Base-by-base conservation (phyloP, 352 stramenopile species). In the Globisporangium heterothallicum region DNA sequence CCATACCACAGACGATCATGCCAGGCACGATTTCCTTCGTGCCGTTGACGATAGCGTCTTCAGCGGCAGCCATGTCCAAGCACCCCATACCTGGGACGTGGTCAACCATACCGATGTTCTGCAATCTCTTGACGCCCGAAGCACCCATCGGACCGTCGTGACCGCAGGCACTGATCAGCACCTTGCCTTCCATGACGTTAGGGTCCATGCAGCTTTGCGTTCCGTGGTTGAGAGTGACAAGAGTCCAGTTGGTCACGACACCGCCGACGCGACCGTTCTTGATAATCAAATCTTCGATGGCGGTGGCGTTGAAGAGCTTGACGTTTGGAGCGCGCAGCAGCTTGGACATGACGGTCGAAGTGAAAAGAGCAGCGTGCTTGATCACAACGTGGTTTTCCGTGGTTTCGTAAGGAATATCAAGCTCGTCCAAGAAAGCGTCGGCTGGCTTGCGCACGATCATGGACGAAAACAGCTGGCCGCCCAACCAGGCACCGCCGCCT, bases 141-240 rank as follows among this genome's bases (percentile, higher is more conserved):
- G 74, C 74, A 14, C 74, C 74, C 70, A 85, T 82, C 6, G 74
- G 74, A 21, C 74, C 74, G 49, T 85, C 74, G 63, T 85, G 74
- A 53, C 74, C 74, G 9, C 70, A 82, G 1, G 70, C 70, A 26
- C 68, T 80, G 54, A 85, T 80, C 18, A 85, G 58, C 53, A 85
- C 74, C 56, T 85, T 85, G 59, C 70, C 69, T 46, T 85, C 74
- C 70, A 85, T 82, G 13, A 85, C 74, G 58, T 85, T 85, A 8
- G 74, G 74, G 61, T 85, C 74, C 74, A 85, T 85, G 69, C 74
- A 85, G 56, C 69, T 80, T 66, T 85, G 74, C 32, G 74, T 85
- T 59, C 69, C 71, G 55, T 85, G 74, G 71, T 82, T 82, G 21
- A 85, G 58, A 36, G 74, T 78, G 24, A 85, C 74, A 36, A 85